Evolutionary conservation across 1,284 basidiomycete species (phyloP), one percentile per base, ranked within the genome.

Genomic region (Phylloporus sp.): DNA sequence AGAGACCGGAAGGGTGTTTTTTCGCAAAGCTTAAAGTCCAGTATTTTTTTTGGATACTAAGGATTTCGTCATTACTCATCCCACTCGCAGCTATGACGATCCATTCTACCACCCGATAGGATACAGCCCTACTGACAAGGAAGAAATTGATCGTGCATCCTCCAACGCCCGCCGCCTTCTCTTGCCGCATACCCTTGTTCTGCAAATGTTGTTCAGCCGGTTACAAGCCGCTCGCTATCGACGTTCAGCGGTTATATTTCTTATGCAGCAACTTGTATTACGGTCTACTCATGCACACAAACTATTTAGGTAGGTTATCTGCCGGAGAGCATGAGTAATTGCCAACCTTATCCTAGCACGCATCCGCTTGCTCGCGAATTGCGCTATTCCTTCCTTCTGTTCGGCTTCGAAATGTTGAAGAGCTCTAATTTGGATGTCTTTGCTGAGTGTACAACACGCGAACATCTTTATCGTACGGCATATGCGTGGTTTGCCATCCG

Each of bases 211-310:
- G n/a, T 90, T 95, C 66, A 98, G 95, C 78, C 90, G 97, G 47
- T 88, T 98, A 76, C 96, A 99, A 82, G 94, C 97, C 35, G 94
- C 97, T 67, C 90, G 96, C 68, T 98, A 98, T 82, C 88, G 93
- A 53, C 88, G 93, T 68, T 90, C 92, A 1, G 91, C 91, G 4
- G 89, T 99, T 67, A 96, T 98, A 86, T 87, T 94, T 59, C 85
- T 97, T 23, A 89, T 97, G 63, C 92, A 96, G 71, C 87, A 94
- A 27, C 81, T 99, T 23, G 88, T 97, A n/a, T 80, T 97, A 70
- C 89, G 92, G 39, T 94, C 95, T 70, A 90, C 86, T 59, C 82
- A 82, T 56, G 91, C 92, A 2, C 85, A 89, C 76, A 86, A 87
- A 66, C 82, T 83, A 7, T 87, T 97, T 80, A 96, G 94, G 95